Conservation (phyloP, 352 stramenopile species). For the Pythium rishiriense region DNA sequence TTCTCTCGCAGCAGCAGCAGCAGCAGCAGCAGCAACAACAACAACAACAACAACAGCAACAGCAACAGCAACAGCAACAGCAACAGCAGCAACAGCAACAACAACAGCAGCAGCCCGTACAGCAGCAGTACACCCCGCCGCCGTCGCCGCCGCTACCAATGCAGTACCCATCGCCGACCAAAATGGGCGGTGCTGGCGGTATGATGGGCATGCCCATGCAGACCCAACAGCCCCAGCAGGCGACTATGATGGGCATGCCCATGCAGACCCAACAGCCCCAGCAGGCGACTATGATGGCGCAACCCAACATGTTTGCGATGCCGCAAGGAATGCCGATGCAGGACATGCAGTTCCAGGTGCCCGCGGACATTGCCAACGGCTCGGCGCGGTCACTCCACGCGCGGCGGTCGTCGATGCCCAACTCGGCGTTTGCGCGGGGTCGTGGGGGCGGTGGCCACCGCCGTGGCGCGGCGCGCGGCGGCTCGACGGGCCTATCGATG, state of each 20-base stretch:
- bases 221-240: constrained; percentile 7
- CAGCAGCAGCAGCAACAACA: constrained; percentile 14
- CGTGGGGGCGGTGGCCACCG: constrained; percentile 29
- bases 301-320: constrained; percentile 20
- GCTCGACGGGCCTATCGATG: constrained; percentile 78
- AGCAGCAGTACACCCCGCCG: constrained; percentile 15
- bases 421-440: constrained; percentile 27
- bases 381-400: constrained; percentile 55
- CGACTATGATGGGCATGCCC: constrained; percentile 2
- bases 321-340: constrained; percentile 14
- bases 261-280: constrained; percentile 11
- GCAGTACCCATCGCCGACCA: constrained; percentile 22
- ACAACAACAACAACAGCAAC: constrained; percentile 2
- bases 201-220: constrained; percentile 18
- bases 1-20: constrained; percentile 61
- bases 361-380: constrained; percentile 56
- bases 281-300: constrained; percentile 22
- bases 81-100: constrained; percentile 12
- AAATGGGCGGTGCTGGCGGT: background rate
- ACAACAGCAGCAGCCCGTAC: background rate
- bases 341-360: constrained; percentile 31
- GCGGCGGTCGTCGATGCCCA: constrained; percentile 50
- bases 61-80: background rate
- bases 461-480: constrained; percentile 20
- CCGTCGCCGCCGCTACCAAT: constrained; percentile 17